Evolutionary conservation across 495 filamentous ascomycete species (phyloP), one percentile per base, ranked within the genome.

Genomic region (Trichoderma orchidacearum): DNA sequence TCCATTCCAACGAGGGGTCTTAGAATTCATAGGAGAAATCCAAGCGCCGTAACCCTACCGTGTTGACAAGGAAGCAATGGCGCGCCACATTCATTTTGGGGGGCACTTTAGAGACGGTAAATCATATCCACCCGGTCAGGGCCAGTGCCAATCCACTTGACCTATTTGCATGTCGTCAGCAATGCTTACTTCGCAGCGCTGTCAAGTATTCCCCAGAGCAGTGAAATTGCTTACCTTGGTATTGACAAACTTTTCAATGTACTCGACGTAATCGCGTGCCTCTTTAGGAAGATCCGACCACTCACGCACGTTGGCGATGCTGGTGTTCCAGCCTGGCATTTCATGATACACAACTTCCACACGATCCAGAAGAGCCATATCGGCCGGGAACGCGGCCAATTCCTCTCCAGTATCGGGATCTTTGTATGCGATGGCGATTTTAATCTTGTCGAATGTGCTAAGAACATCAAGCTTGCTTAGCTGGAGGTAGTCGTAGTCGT

Each of bases 261-360:
- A 53, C 51, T 82, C 75, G 59, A 95, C 73, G 58, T 95, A 95
- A 0, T 79, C 78, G 56, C 76, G 77, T 27, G 90, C 89, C 60
- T 89, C 81, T 59, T 70, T 66, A 15, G 90, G 90, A 30, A 95
- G 70, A 31, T 87, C 80, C 52, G 83, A 79, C 66, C 76, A 86
- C 18, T 18, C 65, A 63, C 66, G 68, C 48, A 59, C 62, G 8
- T 62, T 54, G 4, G 67, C 86, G 13, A 84, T 94, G 31, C 61
- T 86, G 12, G 2, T 35, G 32, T 34, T 34, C n/a, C 2, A 12
- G n/a, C n/a, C 32, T 9, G 9, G 7, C 32, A 1, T 34, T 15
- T 36, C 5, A 15, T 36, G 12, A 15, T 36, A 36, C 5, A 36
- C 34, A 36, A 36, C 5, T 6, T 36, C 34, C 34, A 36, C 34